Conservation (phyloP, 164 flowering plant genomes). For the Amborella trichopoda region DNA sequence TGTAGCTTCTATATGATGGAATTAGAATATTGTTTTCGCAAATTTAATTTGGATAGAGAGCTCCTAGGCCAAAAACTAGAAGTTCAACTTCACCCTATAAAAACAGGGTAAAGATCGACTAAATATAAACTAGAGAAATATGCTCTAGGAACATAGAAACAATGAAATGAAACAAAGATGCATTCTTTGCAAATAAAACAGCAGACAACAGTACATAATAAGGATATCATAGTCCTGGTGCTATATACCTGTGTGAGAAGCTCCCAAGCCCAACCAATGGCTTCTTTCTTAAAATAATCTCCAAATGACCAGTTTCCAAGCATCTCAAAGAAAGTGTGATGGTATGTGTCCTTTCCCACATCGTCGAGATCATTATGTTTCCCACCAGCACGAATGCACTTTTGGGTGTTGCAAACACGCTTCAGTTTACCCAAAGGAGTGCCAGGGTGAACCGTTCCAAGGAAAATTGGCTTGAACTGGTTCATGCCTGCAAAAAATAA, state of each 20-base stretch:
- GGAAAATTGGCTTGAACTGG: constrained; percentile 89
- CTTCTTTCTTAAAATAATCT: constrained; percentile 87
- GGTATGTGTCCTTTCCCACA: constrained; percentile 72
- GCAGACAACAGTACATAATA: too few species aligned
- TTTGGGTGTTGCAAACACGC: constrained; percentile 92
- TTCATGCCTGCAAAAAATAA: constrained; percentile 71
- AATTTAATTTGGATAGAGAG: too few species aligned
- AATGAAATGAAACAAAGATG: too few species aligned
- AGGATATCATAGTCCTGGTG: too few species aligned
- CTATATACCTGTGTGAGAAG: constrained; percentile 69
- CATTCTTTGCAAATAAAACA: too few species aligned
- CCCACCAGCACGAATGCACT: constrained; percentile 97
- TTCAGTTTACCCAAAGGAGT: constrained; percentile 60
- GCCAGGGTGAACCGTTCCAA: constrained; percentile 84
- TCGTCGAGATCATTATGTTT: constrained; percentile 98
- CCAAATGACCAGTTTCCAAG: constrained; percentile 99
- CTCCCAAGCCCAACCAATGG: constrained; percentile 93
- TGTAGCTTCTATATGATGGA: too few species aligned
- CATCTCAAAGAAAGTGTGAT: constrained; percentile 99
- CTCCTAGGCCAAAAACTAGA: too few species aligned
- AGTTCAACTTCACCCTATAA: too few species aligned
- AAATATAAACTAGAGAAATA: too few species aligned
- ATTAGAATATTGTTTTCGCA: too few species aligned
- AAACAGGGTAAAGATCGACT: too few species aligned
- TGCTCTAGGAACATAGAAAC: too few species aligned